These are phyloP conservation scores for Penicillium goetzii DNA, from an alignment of 495 filamentous ascomycete species.

Conservation along the genomic window DNA sequence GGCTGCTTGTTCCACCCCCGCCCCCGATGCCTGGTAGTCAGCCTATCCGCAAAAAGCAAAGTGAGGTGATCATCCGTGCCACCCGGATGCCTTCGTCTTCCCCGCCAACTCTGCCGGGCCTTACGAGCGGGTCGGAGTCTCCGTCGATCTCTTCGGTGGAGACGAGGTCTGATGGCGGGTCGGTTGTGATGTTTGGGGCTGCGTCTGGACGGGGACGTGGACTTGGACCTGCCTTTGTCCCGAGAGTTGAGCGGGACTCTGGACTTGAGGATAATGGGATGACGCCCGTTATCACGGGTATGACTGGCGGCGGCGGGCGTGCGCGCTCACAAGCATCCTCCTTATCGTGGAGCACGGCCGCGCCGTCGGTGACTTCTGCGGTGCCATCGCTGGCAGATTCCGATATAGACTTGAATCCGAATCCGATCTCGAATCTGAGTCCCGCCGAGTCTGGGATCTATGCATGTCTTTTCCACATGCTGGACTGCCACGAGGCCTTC, in stretches of 20 bases:
- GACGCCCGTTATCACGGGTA: constrained; percentile 26
- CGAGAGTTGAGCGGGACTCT: constrained; percentile 15
- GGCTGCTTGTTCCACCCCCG: background rate
- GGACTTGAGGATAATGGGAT: constrained; percentile 32
- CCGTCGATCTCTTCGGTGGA: constrained; percentile 31
- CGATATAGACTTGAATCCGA: background rate
- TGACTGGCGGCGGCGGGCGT: background rate
- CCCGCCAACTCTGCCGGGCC: constrained; percentile 21
- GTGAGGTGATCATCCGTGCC: constrained; percentile 21
- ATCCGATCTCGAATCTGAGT: background rate
- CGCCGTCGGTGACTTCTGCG: constrained; percentile 16
- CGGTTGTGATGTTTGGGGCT: background rate
- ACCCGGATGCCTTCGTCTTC: constrained; percentile 24
- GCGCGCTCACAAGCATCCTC: constrained; percentile 21
- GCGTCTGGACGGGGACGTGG: background rate
- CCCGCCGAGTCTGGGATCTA: constrained; percentile 30
- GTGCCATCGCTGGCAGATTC: background rate
- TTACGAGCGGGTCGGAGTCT: constrained; percentile 30
- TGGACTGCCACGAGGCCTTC: constrained; percentile 49
- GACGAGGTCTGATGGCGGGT: constrained; percentile 17
- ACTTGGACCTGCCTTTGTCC: background rate
- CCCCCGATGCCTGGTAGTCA: constrained; percentile 4
- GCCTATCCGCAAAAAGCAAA: constrained; percentile 21
- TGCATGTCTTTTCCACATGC: constrained; percentile 49
- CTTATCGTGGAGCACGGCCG: constrained; percentile 30